A percentile compares a stretch with the other conserved stretches of the same genome.
These are phyloP conservation scores for Withania somnifera DNA, from an alignment of 305 asterid genomes.

Conservation along the genomic window DNA sequence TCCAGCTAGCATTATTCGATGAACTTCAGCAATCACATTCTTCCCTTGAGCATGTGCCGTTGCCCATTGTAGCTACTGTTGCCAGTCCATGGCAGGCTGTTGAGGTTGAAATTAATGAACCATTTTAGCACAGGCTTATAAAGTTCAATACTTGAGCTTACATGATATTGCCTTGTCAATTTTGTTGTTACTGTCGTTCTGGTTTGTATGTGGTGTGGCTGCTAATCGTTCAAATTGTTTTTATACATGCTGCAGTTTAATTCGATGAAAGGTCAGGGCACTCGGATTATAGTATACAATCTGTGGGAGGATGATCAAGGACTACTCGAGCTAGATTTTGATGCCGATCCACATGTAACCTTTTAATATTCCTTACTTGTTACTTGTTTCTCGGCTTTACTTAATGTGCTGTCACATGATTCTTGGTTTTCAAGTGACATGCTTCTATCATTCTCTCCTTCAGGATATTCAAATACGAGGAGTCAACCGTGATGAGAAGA, in stretches of 20 bases:
- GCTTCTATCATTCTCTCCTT: slow-evolving; percentile 8
- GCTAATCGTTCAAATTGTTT: not conserved
- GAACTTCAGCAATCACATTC: not conserved
- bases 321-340: slow-evolving; percentile 78
- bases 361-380: slow-evolving; percentile 3
- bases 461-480: slow-evolving; percentile 98
- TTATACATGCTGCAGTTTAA: slow-evolving; percentile 38
- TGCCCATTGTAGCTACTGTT: not conserved
- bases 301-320: slow-evolving; percentile 99
- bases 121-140: not conserved
- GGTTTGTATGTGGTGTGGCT: not conserved
- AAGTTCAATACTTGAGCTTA: not conserved
- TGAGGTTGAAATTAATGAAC: not conserved
- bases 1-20: not conserved
- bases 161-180: not conserved
- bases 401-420: not conserved
- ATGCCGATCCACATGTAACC: slow-evolving; percentile 64
- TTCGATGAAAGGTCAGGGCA: slow-evolving; percentile 72
- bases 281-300: slow-evolving; percentile 76
- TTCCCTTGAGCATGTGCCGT: not conserved
- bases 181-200: not conserved
- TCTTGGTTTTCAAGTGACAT: not conserved
- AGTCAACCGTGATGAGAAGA: slow-evolving; percentile 86
- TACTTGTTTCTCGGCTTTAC: slow-evolving; percentile 4
- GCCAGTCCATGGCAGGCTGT: not conserved